A percentile compares a stretch with the other conserved stretches of the same genome.
Conservation (phyloP, 345 rosid species). For the Syzygium jambos region DNA sequence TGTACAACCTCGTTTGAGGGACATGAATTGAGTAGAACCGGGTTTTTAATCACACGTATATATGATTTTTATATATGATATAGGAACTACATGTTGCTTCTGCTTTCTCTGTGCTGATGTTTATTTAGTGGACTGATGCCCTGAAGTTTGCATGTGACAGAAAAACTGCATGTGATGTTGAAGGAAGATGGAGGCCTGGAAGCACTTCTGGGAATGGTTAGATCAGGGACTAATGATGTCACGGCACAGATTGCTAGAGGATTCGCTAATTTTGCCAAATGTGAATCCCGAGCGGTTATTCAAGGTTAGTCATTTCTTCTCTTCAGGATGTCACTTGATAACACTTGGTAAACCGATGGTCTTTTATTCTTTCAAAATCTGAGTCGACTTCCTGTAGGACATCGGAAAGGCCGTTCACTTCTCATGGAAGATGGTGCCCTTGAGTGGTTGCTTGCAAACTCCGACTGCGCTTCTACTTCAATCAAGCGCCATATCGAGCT, state of each 20-base stretch:
- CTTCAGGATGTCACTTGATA: neutral
- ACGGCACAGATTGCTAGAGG: slow-evolving; percentile 93
- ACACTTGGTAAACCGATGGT: neutral
- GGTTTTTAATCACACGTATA: neutral
- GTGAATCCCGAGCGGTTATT: slow-evolving; percentile 74
- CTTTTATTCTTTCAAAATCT: neutral
- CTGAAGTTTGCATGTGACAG: slow-evolving; percentile 21
- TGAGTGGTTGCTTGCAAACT: slow-evolving; percentile 64
- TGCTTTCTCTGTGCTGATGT: neutral
- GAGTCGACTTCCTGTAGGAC: slow-evolving; percentile 36
- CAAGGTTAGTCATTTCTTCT: slow-evolving; percentile 49
- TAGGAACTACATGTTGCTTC: neutral
- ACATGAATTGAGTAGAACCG: neutral
- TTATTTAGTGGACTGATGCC: neutral
- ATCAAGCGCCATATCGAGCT: slow-evolving; percentile 81
- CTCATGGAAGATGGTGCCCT: slow-evolving; percentile 73
- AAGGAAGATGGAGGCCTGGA: slow-evolving; percentile 81
- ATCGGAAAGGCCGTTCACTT: slow-evolving; percentile 67
- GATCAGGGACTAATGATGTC: slow-evolving; percentile 55
- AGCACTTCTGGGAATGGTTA: slow-evolving; percentile 63
- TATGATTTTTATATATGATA: too few relatives aligned
- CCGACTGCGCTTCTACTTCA: slow-evolving; percentile 42
- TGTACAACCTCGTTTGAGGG: neutral
- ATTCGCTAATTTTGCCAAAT: slow-evolving; percentile 90
- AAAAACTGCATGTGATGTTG: slow-evolving; percentile 55